These are phyloP conservation scores for Dichomitus squalens DNA, from an alignment of 1,284 basidiomycete species.

Conservation along the genomic window DNA sequence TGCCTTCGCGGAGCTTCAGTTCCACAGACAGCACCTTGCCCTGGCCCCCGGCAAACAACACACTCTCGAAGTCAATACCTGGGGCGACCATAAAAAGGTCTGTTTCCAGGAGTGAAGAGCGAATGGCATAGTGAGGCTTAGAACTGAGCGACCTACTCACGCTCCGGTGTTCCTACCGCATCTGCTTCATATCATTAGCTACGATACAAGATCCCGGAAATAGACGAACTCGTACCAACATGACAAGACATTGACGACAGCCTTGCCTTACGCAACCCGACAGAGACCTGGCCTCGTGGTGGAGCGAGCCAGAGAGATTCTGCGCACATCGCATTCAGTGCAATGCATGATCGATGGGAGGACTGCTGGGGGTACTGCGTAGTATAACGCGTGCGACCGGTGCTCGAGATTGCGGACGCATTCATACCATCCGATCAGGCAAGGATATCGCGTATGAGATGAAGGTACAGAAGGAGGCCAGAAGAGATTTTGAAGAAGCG, in stretches of 20 bases:
- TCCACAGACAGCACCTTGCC: not conserved
- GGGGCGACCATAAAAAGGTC: not conserved
- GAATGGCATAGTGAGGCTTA: too few species aligned
- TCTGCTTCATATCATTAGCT: too few species aligned
- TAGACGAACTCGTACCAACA: too few species aligned
- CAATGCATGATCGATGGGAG: constrained; percentile 16
- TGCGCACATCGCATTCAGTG: not conserved
- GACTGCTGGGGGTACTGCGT: too few species aligned
- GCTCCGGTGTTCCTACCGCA: too few species aligned
- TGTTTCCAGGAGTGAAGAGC: not conserved
- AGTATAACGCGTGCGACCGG: constrained; percentile 2
- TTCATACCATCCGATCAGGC: constrained; percentile 13
- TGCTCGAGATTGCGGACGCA: constrained; percentile 7
- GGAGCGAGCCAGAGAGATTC: not conserved
- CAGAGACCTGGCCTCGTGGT: constrained; percentile 2
- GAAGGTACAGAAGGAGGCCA: constrained; percentile 11
- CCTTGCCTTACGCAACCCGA: not conserved
- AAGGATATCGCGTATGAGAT: constrained; percentile 13
- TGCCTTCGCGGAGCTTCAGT: constrained; percentile 12
- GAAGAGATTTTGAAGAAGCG: constrained; percentile 12
- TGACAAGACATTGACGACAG: not conserved
- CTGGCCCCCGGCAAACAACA: not conserved
- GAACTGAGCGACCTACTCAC: too few species aligned
- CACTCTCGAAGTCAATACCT: constrained; percentile 1
- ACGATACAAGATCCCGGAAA: too few species aligned